Evolutionary conservation across 1,284 basidiomycete genomes (phyloP), one percentile per base, ranked within the genome.

Genomic region (Naganishia albida): DNA sequence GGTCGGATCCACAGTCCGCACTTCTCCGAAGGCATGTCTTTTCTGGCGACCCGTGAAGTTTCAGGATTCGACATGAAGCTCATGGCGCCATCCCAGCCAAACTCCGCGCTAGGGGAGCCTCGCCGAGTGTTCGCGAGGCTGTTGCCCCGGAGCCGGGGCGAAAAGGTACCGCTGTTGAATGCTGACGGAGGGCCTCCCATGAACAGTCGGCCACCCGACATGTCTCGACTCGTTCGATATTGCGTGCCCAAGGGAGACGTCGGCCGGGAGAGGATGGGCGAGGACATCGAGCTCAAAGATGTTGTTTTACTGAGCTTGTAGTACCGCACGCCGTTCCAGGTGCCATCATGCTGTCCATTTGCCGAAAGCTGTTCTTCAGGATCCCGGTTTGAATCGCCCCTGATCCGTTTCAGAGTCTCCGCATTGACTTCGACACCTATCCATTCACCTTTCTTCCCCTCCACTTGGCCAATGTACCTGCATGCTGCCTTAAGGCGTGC

Each of bases 341-440:
- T 60, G 34, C 57, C 57, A 20, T 60, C 57, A 34, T 60, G 57
- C 12, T 34, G 46, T 26, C 34, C 57, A 18, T 8, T 44, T 16
- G 34, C 30, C 20, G 10, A n/a, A n/a, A 40, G 15, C 46, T 23
- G 40, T n/a, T 46, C 44, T 38, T 49, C 43, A 13, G 20, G 30
- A 3, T 50, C 57, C 16, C 38, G 18, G 10, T 18, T 25, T 3
- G 34, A 18, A 20, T 26, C 38, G 25, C 18, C 38, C 23, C 30
- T 39, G 10, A 40, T 10, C 25, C 46, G n/a, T 15, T 39, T 26
- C 34, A 60, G 25, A 26, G 46, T 40, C 8, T 46, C 57, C 65
- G 89, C 82, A 0, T 89, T 88, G 16, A 93, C 88, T 76, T 96
- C 93, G 4, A 96, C 87, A 4, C 93, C 93, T 4, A 96, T 89